Evolutionary conservation across 225 moss, liverwort and hornwort genomes (phyloP), one percentile per base, ranked within the genome.

Genomic region (Straminergon stramineum): DNA sequence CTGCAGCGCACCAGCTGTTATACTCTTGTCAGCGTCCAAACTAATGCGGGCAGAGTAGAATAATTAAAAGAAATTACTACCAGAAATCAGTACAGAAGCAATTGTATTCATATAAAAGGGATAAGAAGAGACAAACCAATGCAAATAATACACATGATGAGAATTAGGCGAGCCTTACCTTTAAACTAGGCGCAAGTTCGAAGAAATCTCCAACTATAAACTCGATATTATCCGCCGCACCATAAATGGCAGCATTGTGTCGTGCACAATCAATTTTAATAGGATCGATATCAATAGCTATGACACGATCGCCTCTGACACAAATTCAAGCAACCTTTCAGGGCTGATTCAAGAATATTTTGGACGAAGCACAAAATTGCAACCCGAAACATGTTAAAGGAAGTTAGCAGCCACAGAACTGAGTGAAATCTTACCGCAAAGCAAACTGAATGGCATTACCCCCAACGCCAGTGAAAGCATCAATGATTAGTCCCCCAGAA

Each of bases 361-460:
- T 37, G n/a, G 61, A 61, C 43, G 24, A 67, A 80, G 74, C 53
- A 91, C 10, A 60, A 77, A 63, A 60, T 64, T 58, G 64, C n/a
- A 88, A 86, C 57, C 45, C 28, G 37, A 85, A 79, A 57, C 17
- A 34, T 37, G 48, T 30, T 52, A 23, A 41, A 20, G 35, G 66
- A 66, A 52, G 52, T 4, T 43, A 82, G 64, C 34, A 73, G 71
- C 21, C 30, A 13, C 11, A 75, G 75, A 43, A 57, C 65, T 77
- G 52, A 48, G 87, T n/a, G 71, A 68, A 68, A 58, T 78, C 91
- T 84, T 85, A 99, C 98, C 89, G 94, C 80, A 96, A 88, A 87
- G 98, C 98, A 94, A 99, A 96, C 90, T 99, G 98, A 89, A 99
- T 99, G 86, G 98, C 98, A 90, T 99, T 99, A 84, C 98, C 98